These are phyloP conservation scores for Xylariaceae sp. DNA, from an alignment of 2,329 filamentous ascomycete genomes.

Conservation along the genomic window DNA sequence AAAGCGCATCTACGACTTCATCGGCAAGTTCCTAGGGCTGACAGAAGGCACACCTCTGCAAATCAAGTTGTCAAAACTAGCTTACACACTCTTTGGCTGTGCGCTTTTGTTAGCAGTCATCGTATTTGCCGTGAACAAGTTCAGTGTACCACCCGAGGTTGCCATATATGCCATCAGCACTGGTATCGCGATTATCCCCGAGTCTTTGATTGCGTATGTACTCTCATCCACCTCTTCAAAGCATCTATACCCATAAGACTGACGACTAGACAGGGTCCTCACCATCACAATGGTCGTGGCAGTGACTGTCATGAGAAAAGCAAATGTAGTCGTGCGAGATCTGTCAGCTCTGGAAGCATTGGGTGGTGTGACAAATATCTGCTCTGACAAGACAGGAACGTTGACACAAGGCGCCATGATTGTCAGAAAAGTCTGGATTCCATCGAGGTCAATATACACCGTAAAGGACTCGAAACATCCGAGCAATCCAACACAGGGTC, in stretches of 20 bases:
- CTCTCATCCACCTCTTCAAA: neutral
- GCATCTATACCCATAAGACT: no score
- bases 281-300: constrained; percentile 68
- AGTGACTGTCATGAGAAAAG: constrained; percentile 59
- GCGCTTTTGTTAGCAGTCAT: constrained; percentile 56
- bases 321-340: constrained; percentile 62
- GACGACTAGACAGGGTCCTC: constrained; percentile 40
- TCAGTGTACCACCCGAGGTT: constrained; percentile 46
- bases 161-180: constrained; percentile 56
- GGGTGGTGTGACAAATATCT: constrained; percentile 68
- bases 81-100: constrained; percentile 70
- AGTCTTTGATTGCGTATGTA: constrained; percentile 58
- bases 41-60: constrained; percentile 72
- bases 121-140: constrained; percentile 55
- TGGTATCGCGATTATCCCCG: constrained; percentile 59
- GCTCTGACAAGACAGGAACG: constrained; percentile 70
- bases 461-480: constrained; percentile 60
- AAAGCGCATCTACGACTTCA: constrained; percentile 43
- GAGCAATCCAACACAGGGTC: constrained; percentile 56
- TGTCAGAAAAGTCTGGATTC: constrained; percentile 62
- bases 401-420: constrained; percentile 68
- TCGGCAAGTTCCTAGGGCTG: constrained; percentile 56
- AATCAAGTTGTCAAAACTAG: constrained; percentile 72
- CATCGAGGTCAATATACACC: constrained; percentile 50
- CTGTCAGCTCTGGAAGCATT: constrained; percentile 65